Evolutionary conservation across 139 green algal genomes (phyloP), one percentile per base, ranked within the genome.

Genomic region (Coelastrella sp.): DNA sequence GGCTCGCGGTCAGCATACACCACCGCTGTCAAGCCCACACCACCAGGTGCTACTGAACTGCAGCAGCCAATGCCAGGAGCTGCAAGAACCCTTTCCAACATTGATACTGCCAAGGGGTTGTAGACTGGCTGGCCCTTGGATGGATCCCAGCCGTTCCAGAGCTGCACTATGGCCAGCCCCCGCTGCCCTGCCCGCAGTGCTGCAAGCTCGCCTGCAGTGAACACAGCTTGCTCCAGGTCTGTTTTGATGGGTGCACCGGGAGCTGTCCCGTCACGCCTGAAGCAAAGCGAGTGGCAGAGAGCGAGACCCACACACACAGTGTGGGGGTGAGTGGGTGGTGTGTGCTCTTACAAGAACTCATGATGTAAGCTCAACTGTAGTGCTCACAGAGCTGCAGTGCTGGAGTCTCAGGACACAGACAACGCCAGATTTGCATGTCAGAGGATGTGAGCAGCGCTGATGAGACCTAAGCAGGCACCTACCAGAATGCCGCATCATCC

Each of bases 81-180:
- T 10, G 60, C 24, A 25, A 92, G 88, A 15, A 61, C 83, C 4
- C 7, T 35, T 70, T 93, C 91, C 60, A 91, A 22, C 70, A 92
- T 80, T 6, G 59, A 8, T 4, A 91, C 4, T 9, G 87, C 89
- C 7, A 82, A 91, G 0, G 91, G 91, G 35, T 83, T 84, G 75
- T 92, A 92, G 14, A 94, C 7, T 8, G 89, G 89, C 68, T 94
- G 91, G 10, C 91, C 91, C 5, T 78, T 70, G 12, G 56, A 65
- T 1, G 79, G 56, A 4, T 92, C 89, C 58, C 88, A 94, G 27
- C 91, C 91, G 65, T 94, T 94, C 59, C 61, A 94, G 9, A 94
- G 91, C 66, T 94, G 91, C 35, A 94, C 89, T 11, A 90, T 75
- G 0, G 81, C 84, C 4, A 90, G 65, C n/a, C 91, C 87, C 35